Base-by-base conservation (phyloP, 257 asterid genomes). In the Solanum medicagineum region DNA sequence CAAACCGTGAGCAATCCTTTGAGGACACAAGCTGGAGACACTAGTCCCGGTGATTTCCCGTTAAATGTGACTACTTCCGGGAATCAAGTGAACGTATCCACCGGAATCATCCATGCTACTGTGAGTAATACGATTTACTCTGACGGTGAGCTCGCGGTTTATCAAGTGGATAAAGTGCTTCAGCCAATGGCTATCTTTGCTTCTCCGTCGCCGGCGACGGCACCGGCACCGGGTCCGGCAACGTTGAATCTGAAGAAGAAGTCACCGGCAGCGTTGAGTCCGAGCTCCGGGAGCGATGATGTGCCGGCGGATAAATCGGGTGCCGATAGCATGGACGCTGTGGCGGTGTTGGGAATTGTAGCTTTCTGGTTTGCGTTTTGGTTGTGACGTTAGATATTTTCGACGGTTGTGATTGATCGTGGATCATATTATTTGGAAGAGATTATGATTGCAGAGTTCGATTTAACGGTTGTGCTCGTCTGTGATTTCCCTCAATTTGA, bases 1-100 rank as follows among this genome's bases (percentile, higher is more conserved):
- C 98, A 96, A 83, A 96, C 98, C 7, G 93, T 94, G 3, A 96
- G 96, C 87, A 96, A 94, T 47, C 99, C 99, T 0, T 84, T 94
- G 42, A 85, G 96, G 87, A 96, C 98, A 1, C 98, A 96, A 84
- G 99, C 98, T 83, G 98, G 99, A 0, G 92, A 93, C 86, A 90
- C 84, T 75, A 85, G 87, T 8, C 45, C 74, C 29, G 92, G 95
- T 0, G 86, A 90, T 11, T 95, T 94, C 86, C 96, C 94, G 0
- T 71, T 95, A 56, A 95, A 95, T 81, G 93, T 95, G 24, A 96
- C 98, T 2, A 92, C 97, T 60, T 80, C 93, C 8, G 97, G 94
- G 51, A 96, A 90, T 83, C 98, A 93, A 81, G 98, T 96, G 36
- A 96, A 96, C 68, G 84, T 96, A 29, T 89, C 98, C 44, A 96